Evolutionary conservation across 2,329 filamentous ascomycete genomes (phyloP).

Genomic region (Sordariomycetes sp.): DNA sequence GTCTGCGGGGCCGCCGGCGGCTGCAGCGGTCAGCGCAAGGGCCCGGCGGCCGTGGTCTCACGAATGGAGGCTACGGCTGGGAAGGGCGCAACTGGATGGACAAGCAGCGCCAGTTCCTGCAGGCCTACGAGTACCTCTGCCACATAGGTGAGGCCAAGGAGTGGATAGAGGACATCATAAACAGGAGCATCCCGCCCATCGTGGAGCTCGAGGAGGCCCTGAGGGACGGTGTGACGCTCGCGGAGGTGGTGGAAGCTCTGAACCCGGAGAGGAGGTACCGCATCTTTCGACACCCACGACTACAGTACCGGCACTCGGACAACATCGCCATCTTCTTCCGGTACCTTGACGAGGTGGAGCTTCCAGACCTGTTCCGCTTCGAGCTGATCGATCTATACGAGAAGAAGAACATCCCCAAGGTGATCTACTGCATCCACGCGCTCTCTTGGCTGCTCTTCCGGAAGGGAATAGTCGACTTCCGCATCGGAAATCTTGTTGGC

Average conservation of each 20-base stretch:
- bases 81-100: conserved; percentile 95
- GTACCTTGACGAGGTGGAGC: conserved; percentile 80
- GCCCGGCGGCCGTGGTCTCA: conserved; percentile 16
- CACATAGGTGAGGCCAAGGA: conserved; percentile 98
- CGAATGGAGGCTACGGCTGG: conserved; percentile 52
- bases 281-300: conserved; percentile 75
- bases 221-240: conserved; percentile 84
- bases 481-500: conserved; percentile 92
- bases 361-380: conserved; percentile 93
- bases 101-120: conserved; percentile 89
- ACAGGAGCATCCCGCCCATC: conserved; percentile 78
- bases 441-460: conserved; percentile 95
- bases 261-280: conserved; percentile 65
- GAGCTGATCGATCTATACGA: conserved; percentile 97
- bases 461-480: conserved; percentile 88
- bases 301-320: conserved; percentile 94
- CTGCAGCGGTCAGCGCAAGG: conserved; percentile 61
- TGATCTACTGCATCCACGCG: conserved; percentile 97
- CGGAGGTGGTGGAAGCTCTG: conserved; percentile 84
- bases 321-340: conserved; percentile 96
- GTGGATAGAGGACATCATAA: conserved; percentile 91
- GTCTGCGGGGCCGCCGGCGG: conserved; percentile 72
- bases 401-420: conserved; percentile 98
- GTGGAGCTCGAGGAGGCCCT: conserved; percentile 89
- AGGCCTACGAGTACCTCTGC: conserved; percentile 96